A percentile compares a stretch with the other conserved stretches of the same genome.
Evolutionary conservation across 2,329 filamentous ascomycete species (phyloP).

Genomic region (Diplodia sapinea): DNA sequence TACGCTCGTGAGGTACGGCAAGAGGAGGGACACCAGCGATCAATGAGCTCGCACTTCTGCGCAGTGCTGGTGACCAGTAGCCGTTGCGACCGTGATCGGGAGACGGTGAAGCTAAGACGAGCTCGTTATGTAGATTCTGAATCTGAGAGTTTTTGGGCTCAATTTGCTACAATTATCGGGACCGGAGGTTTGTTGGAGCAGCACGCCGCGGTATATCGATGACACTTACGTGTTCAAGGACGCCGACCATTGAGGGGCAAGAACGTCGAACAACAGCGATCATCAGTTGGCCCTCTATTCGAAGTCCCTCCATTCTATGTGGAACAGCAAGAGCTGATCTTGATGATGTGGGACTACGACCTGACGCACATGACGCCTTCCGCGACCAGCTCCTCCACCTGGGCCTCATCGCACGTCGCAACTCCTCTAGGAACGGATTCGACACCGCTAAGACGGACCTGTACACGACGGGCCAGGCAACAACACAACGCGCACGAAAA

Average conservation of each 20-base stretch:
- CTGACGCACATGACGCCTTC: background rate
- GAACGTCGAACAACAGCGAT: too few relatives aligned
- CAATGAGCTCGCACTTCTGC: constrained; percentile 13
- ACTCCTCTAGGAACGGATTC: background rate
- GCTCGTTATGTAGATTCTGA: background rate
- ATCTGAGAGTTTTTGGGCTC: background rate
- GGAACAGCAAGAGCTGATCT: background rate
- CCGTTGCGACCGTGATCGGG: constrained; percentile 10
- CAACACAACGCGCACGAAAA: too few relatives aligned
- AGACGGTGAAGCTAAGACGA: constrained; percentile 24
- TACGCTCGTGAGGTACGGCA: background rate
- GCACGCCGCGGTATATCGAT: too few relatives aligned
- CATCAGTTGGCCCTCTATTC: too few relatives aligned
- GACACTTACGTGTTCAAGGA: too few relatives aligned
- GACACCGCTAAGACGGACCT: background rate
- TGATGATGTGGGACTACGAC: background rate
- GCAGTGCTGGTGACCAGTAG: constrained; percentile 25
- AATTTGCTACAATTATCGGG: too few relatives aligned
- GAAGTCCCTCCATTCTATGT: background rate
- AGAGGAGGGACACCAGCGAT: constrained; percentile 24
- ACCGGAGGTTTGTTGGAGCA: too few relatives aligned
- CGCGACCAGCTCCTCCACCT: constrained; percentile 1
- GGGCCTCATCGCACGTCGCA: background rate
- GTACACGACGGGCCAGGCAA: too few relatives aligned
- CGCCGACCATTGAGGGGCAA: too few relatives aligned